These are phyloP conservation scores for Verticillium dahliae DNA, from an alignment of 2,329 filamentous ascomycete genomes.

Conservation along the genomic window DNA sequence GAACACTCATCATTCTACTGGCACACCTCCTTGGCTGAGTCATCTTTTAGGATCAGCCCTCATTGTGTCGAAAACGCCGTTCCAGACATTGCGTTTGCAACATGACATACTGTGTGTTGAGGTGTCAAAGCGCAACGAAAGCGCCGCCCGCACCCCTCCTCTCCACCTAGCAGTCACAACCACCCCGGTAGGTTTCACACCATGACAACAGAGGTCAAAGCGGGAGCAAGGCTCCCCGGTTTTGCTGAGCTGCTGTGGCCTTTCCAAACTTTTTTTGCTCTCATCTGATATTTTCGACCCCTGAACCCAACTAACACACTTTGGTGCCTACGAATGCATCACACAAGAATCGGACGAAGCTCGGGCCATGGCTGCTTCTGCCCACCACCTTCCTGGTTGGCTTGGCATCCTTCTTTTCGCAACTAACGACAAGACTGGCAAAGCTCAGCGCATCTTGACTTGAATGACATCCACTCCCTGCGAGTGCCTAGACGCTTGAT, in stretches of 20 bases:
- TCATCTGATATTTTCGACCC: not conserved
- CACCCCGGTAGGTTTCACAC: not conserved
- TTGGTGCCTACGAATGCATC: not conserved
- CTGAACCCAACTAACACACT: not conserved
- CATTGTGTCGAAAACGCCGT: not conserved
- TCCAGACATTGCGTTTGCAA: not conserved
- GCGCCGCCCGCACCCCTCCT: not conserved
- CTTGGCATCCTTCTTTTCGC: not conserved
- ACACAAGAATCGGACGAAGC: not conserved
- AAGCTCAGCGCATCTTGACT: not conserved
- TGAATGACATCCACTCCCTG: not conserved
- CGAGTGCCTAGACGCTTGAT: not conserved
- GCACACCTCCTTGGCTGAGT: not conserved
- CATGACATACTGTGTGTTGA: not conserved
- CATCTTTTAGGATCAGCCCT: not conserved
- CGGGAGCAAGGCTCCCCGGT: not conserved
- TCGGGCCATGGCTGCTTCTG: not conserved
- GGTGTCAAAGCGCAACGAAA: not conserved
- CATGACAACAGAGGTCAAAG: not conserved
- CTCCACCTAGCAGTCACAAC: not conserved
- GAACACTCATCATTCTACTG: not conserved
- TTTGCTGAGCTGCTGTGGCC: not conserved
- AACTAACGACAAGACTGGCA: not conserved
- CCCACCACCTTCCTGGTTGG: not conserved
- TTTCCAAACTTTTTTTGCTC: not conserved